Evolutionary conservation across 2,329 filamentous ascomycete genomes (phyloP).

Genomic region (Trichoderma simmonsii): DNA sequence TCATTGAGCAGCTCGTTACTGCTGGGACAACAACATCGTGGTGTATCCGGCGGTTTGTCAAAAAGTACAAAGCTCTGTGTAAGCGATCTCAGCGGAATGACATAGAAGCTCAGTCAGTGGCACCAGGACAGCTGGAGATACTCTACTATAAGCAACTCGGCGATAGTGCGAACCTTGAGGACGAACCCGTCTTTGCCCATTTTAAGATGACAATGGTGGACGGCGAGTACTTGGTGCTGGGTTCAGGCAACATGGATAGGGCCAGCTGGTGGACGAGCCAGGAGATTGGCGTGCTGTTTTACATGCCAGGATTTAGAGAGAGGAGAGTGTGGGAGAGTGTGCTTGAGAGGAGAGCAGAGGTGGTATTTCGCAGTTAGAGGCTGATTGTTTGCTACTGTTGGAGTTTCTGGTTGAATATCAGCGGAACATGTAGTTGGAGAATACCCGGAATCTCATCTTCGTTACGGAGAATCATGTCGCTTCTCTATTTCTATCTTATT

Average conservation of each 20-base stretch:
- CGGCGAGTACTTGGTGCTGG: conserved; percentile 62
- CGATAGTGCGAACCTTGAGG: conserved; percentile 28
- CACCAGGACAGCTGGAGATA: conserved; percentile 52
- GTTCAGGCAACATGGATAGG: conserved; percentile 80
- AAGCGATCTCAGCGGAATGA: conserved; percentile 23
- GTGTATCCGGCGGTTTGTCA: conserved; percentile 59
- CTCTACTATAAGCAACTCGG: conserved; percentile 53
- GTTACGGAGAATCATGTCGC: not conserved
- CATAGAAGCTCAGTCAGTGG: conserved; percentile 43
- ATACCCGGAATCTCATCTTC: not conserved
- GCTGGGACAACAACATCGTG: conserved; percentile 69
- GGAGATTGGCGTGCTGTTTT: conserved; percentile 67
- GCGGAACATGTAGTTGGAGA: not conserved
- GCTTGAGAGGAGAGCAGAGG: conserved; percentile 36
- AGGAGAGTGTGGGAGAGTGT: conserved; percentile 40
- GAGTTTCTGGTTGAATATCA: not conserved
- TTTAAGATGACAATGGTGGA: conserved; percentile 77
- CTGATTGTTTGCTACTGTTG: not conserved
- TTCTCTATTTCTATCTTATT: not conserved
- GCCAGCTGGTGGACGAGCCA: conserved; percentile 87
- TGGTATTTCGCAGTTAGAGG: conserved; percentile 27
- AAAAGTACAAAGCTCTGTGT: conserved; percentile 44
- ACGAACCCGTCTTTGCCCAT: conserved; percentile 70
- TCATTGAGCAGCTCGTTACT: conserved; percentile 76
- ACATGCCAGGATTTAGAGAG: conserved; percentile 39